Percentiles rank a stretch among this genome's conserved stretches.
phyloP scores from a whole-genome alignment of 352 stramenopile species.

The Hyaloperonospora arabidopsidis region DNA sequence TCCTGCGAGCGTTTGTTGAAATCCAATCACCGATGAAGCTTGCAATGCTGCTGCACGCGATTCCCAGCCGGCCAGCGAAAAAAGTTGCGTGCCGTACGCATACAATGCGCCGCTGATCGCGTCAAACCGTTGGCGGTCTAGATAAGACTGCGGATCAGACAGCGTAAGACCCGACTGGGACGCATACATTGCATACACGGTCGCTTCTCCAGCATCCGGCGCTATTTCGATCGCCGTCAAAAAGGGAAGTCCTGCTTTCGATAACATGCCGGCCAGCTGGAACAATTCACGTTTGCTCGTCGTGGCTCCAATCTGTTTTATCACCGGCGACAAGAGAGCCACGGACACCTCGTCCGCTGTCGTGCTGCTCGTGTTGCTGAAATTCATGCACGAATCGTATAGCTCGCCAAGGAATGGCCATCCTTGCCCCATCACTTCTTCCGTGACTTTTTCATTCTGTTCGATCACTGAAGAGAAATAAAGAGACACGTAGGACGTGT shows the following conservation, averaged over 20 bases:
- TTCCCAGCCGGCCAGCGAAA: conserved; percentile 52
- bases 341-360: conserved; percentile 24
- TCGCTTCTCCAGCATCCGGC: conserved; percentile 80
- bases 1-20: conserved; percentile 79
- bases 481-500: conserved; percentile 30
- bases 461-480: conserved; percentile 32
- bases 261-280: conserved; percentile 44
- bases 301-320: conserved; percentile 32
- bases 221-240: conserved; percentile 70
- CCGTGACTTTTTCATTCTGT: conserved; percentile 33
- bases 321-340: conserved; percentile 22
- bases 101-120: conserved; percentile 63
- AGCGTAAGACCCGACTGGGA: conserved; percentile 83
- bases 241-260: conserved; percentile 51
- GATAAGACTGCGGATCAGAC: conserved; percentile 88
- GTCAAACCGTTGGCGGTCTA: conserved; percentile 78
- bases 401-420: conserved; percentile 56
- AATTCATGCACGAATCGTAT: conserved; percentile 63
- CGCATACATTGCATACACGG: conserved; percentile 75
- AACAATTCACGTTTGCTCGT: conserved; percentile 42
- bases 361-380: conserved; percentile 36
- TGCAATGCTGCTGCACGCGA: conserved; percentile 21
- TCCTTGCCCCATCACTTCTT: conserved; percentile 50
- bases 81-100: conserved; percentile 66
- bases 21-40: conserved; percentile 61